Base-by-base conservation (phyloP, 495 filamentous ascomycete genomes). In the Xylaria venustula region DNA sequence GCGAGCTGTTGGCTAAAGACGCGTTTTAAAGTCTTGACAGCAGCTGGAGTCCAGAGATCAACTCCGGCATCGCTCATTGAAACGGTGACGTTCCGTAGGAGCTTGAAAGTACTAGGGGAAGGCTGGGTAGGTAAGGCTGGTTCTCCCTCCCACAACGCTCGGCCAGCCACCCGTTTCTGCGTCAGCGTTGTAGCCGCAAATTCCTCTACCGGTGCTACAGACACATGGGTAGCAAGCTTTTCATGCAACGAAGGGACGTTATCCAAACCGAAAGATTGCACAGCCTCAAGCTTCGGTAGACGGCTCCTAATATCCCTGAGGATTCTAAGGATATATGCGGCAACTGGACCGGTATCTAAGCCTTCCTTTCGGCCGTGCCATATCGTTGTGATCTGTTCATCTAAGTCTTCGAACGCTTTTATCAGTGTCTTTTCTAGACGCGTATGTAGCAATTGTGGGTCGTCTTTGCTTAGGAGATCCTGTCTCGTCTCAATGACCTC, bases 41-140 rank as follows among this genome's bases (percentile, higher is more conserved):
- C 89, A 2, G 79, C 82, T 2, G 85, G 82, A 57, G 87, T 93
- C 94, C 94, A 98, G 8, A 98, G 71, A 66, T 98, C 94, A 32
- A 77, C 74, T 0, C 94, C 94, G 9, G 77, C 76, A 12, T 77
- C 74, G 36, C 81, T 81, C 92, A 98, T 95, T 1, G 80, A 75
- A 37, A 74, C 71, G 8, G 83, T 77, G 23, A 97, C 66, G 32
- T 79, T 82, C 28, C 87, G 83, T 42, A 97, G 69, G 54, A 93
- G 88, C 61, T 82, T 83, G 71, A 97, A 95, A 2, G 86, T 82
- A 26, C 81, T 79, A 0, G 90, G 86, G 1, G 92, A 92, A 0
- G 93, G 92, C 62, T 92, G 90, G n/a, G 87, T 77, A 0, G 94
- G 94, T 25, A 96, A 67, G 34, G 83, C 79, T 0, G 90, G 92